Evolutionary conservation across 495 filamentous ascomycete genomes (phyloP).

Genomic region (Aspergillus haitiensis): DNA sequence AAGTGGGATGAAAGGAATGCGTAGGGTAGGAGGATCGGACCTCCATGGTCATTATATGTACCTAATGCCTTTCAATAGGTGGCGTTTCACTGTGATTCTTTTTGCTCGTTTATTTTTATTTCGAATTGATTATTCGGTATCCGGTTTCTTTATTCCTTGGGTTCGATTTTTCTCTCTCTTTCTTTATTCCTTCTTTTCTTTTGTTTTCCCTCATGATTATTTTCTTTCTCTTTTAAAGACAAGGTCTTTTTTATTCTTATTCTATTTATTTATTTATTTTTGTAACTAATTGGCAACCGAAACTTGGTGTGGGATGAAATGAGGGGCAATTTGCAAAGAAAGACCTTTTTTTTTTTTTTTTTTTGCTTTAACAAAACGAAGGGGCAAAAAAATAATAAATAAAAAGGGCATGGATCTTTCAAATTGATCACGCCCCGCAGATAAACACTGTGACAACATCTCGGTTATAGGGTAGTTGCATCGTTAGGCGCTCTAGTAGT

Average conservation of each 20-base stretch:
- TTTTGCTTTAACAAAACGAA: too few species aligned
- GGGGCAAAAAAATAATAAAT: too few species aligned
- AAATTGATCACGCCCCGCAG: neutral
- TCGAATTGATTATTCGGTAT: neutral
- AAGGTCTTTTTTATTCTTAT: too few species aligned
- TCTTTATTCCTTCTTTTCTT: too few species aligned
- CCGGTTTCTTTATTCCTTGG: neutral
- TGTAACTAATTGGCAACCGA: neutral
- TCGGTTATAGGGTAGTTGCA: conserved; percentile 5
- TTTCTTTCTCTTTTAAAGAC: neutral
- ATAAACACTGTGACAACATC: conserved; percentile 5
- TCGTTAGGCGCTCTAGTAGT: neutral
- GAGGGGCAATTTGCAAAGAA: neutral
- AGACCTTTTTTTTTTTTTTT: too few species aligned
- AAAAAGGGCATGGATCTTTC: too few species aligned
- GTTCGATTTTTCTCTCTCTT: neutral
- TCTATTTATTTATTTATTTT: too few species aligned
- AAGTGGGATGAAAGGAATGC: conserved; percentile 40
- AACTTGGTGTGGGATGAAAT: neutral
- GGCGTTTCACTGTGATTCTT: neutral
- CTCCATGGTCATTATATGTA: too few species aligned
- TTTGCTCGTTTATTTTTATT: neutral
- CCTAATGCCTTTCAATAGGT: neutral
- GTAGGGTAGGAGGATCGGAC: conserved; percentile 12
- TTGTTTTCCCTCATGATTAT: neutral